Percentiles rank a stretch among this genome's conserved stretches.
Conservation (phyloP, 2,329 filamentous ascomycete species). For the Pseudogymnoascus sp. region DNA sequence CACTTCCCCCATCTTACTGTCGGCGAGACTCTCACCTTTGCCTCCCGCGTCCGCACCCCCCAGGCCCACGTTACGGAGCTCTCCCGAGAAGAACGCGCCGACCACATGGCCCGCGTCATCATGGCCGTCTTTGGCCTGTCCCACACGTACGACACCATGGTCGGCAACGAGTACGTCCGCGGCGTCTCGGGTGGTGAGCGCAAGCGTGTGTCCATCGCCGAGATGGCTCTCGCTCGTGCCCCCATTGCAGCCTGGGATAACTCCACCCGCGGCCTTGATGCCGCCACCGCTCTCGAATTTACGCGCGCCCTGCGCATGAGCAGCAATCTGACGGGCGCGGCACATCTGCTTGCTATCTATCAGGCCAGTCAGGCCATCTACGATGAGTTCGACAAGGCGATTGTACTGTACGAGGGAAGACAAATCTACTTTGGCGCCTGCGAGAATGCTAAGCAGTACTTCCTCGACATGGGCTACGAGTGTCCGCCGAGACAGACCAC, state of each 20-base stretch:
- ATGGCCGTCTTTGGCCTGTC: conserved; percentile 65
- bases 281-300: conserved; percentile 65
- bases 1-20: conserved; percentile 72
- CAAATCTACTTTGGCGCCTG: conserved; percentile 66
- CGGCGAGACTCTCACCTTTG: conserved; percentile 65
- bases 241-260: conserved; percentile 31
- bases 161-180: conserved; percentile 63
- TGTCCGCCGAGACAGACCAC: conserved; percentile 46
- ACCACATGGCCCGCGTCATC: conserved; percentile 43
- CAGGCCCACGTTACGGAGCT: conserved; percentile 50
- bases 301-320: conserved; percentile 56
- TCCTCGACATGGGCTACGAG: conserved; percentile 62
- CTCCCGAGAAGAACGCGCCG: conserved; percentile 43
- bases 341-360: conserved; percentile 61
- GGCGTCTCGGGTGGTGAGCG: conserved; percentile 64
- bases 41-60: conserved; percentile 58
- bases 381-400: conserved; percentile 60
- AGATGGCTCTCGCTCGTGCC: conserved; percentile 53
- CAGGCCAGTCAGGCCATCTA: conserved; percentile 64
- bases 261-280: conserved; percentile 60
- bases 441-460: conserved; percentile 58
- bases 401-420: conserved; percentile 58
- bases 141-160: conserved; percentile 63
- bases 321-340: conserved; percentile 54
- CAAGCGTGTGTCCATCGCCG: conserved; percentile 75